Percentiles rank a stretch among this genome's conserved stretches.
Conservation (phyloP, 2,329 filamentous ascomycete genomes). For the Trichophyton verrucosum region DNA sequence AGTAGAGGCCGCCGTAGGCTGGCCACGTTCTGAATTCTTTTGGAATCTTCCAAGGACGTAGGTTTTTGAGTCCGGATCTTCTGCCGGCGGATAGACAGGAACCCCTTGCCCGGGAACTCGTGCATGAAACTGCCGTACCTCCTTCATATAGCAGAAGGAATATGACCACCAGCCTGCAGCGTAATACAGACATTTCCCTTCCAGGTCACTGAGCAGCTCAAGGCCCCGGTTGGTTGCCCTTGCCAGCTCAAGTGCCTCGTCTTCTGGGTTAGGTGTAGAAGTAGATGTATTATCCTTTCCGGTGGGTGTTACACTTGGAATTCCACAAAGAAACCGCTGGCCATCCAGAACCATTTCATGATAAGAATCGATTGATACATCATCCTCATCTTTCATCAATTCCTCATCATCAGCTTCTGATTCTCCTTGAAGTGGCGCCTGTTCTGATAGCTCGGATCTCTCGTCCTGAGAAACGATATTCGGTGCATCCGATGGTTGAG, state of each 20-base stretch:
- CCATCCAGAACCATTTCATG: constrained; percentile 62
- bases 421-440: constrained; percentile 17
- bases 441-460: constrained; percentile 11
- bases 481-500: constrained; percentile 7
- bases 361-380: constrained; percentile 50
- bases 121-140: constrained; percentile 84
- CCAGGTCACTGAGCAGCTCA: constrained; percentile 65
- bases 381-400: constrained; percentile 37
- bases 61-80: constrained; percentile 62
- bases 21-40: constrained; percentile 20
- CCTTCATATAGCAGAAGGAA: constrained; percentile 78
- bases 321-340: constrained; percentile 68
- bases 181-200: constrained; percentile 70
- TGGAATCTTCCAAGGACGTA: constrained; percentile 60
- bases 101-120: constrained; percentile 57
- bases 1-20: constrained; percentile 18
- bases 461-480: constrained; percentile 6
- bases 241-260: constrained; percentile 67
- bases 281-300: constrained; percentile 53
- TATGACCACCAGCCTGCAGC: constrained; percentile 92
- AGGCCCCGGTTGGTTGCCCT: constrained; percentile 66
- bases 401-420: constrained; percentile 31
- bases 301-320: constrained; percentile 53
- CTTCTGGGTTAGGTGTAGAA: constrained; percentile 37
- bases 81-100: constrained; percentile 55